phyloP scores from a whole-genome alignment of 106 monocot species.

The Amphibolis antarctica region DNA sequence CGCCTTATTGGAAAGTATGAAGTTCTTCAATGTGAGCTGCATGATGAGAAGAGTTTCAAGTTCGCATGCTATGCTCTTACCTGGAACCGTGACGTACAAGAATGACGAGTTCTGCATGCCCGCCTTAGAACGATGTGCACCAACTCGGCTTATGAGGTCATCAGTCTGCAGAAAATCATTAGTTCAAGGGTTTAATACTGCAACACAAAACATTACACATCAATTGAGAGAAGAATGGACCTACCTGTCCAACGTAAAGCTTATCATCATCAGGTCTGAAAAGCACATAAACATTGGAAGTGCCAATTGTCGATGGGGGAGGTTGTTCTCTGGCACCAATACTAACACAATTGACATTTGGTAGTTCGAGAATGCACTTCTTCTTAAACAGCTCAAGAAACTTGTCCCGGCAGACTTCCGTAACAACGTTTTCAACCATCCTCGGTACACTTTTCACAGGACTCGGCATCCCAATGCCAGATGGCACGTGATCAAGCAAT shows the following conservation, averaged over 20 bases:
- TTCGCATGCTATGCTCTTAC: conserved; percentile 84
- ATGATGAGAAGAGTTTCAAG: conserved; percentile 96
- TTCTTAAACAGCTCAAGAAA: conserved; percentile 49
- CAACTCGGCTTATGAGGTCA: conserved; percentile 68
- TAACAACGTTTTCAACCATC: conserved; percentile 55
- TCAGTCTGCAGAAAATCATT: conserved; percentile 52
- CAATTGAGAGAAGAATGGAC: conserved; percentile 1
- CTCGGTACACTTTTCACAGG: conserved; percentile 14
- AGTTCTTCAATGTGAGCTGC: conserved; percentile 65
- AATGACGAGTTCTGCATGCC: conserved; percentile 47
- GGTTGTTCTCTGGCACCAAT: conserved; percentile 79
- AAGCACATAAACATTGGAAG: conserved; percentile 66
- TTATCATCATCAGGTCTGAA: conserved; percentile 61
- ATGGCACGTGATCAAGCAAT: background rate
- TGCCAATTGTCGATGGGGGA: conserved; percentile 78
- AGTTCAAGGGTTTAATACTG: background rate
- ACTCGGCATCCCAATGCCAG: background rate
- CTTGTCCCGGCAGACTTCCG: conserved; percentile 49
- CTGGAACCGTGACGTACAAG: conserved; percentile 66
- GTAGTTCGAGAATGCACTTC: conserved; percentile 31
- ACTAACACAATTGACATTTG: conserved; percentile 35
- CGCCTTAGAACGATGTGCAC: conserved; percentile 61
- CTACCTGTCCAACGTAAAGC: conserved; percentile 91
- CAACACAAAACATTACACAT: background rate
- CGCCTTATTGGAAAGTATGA: conserved; percentile 50